phyloP scores from a whole-genome alignment of 2,329 filamentous ascomycete species.

The Diplodia sapinea region DNA sequence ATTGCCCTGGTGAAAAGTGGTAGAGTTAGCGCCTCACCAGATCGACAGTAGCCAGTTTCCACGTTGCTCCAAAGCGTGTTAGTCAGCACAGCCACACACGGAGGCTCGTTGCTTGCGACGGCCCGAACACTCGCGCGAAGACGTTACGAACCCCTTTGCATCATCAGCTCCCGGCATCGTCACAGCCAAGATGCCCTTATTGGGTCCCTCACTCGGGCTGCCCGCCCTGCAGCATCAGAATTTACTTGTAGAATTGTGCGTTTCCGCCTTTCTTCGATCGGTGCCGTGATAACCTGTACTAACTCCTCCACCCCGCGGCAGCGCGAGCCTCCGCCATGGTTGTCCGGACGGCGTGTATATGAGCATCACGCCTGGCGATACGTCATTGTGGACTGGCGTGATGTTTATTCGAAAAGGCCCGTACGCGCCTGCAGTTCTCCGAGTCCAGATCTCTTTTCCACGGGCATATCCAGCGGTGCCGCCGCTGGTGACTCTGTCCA shows the following conservation, averaged over 20 bases:
- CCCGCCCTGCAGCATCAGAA: conserved; percentile 72
- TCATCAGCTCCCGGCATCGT: conserved; percentile 15
- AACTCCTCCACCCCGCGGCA: conserved; percentile 47
- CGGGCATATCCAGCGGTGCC: conserved; percentile 77
- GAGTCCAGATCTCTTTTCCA: conserved; percentile 89
- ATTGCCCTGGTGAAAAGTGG: neutral
- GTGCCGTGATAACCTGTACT: conserved; percentile 4
- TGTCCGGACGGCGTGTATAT: conserved; percentile 89
- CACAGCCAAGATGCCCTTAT: conserved; percentile 29
- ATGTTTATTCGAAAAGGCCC: conserved; percentile 90
- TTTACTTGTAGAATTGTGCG: conserved; percentile 81
- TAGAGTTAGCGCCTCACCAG: neutral
- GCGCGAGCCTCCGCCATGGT: conserved; percentile 78
- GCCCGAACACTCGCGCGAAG: conserved; percentile 13
- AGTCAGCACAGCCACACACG: conserved; percentile 3
- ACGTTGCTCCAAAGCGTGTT: neutral
- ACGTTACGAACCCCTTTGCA: conserved; percentile 13
- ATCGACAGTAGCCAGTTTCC: neutral
- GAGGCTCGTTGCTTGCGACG: neutral
- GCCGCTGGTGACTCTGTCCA: conserved; percentile 84
- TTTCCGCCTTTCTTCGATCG: conserved; percentile 31
- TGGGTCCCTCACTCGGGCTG: conserved; percentile 30
- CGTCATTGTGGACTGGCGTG: conserved; percentile 85
- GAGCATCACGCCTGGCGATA: conserved; percentile 79
- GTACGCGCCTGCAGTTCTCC: conserved; percentile 83